Conservation (phyloP, 2,329 filamentous ascomycete genomes). For the Nigrograna mackinnonii region DNA sequence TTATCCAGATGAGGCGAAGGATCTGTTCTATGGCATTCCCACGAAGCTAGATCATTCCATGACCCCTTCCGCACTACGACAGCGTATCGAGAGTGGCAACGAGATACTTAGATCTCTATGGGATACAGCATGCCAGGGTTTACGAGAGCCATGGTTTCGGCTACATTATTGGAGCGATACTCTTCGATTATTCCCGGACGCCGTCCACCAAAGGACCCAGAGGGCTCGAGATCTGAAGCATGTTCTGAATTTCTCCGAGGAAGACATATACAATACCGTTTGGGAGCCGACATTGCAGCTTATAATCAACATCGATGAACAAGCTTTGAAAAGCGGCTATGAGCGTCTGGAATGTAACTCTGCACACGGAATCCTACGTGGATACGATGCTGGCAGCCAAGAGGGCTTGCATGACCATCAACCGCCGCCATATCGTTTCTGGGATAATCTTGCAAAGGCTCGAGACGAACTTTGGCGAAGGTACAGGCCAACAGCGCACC, state of each 20-base stretch:
- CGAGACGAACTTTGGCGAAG: constrained; percentile 36
- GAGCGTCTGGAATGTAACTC: constrained; percentile 12
- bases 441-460: constrained; percentile 38
- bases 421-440: constrained; percentile 30
- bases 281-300: constrained; percentile 24
- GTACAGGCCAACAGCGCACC: constrained; percentile 21
- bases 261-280: constrained; percentile 18
- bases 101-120: constrained; percentile 27
- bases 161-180: constrained; percentile 27
- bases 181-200: constrained; percentile 18
- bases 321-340: constrained; percentile 15
- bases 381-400: too few species aligned
- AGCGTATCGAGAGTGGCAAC: constrained; percentile 29
- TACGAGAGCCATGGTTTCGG: constrained; percentile 38
- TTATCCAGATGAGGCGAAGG: constrained; percentile 21
- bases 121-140: constrained; percentile 28
- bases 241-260: constrained; percentile 8
- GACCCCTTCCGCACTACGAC: constrained; percentile 7
- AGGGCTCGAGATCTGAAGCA: constrained; percentile 11
- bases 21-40: constrained; percentile 25
- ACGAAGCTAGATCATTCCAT: not conserved
- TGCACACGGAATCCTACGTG: constrained; percentile 15
- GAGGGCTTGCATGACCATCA: constrained; percentile 12
- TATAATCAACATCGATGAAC: constrained; percentile 24
- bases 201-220: constrained; percentile 17